Base-by-base conservation (phyloP, 1,284 basidiomycete genomes). In the Rhodotorula sp. region DNA sequence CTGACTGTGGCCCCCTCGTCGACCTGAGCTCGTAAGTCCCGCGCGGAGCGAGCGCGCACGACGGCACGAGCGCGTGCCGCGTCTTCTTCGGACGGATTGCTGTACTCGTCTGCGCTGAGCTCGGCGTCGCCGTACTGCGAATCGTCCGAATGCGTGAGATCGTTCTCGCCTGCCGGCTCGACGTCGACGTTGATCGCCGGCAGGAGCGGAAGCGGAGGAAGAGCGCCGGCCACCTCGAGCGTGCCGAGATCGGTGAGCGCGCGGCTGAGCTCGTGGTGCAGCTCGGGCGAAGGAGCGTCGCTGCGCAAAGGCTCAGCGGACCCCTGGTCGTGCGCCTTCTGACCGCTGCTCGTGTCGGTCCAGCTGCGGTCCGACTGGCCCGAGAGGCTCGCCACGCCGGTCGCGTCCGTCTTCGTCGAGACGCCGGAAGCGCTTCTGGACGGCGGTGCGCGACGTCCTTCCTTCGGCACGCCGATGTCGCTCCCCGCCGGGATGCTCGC, bases 121-220 rank as follows among this genome's bases (percentile, higher is more conserved):
- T 68, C 67, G 61, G 59, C 67, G 27, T 68, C 64, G 23, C 60
- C 58, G 34, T 62, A 49, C 23, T 68, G 55, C 49, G 66, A 68
- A 50, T 54, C 45, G 52, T 72, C 63, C 14, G 52, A 54, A 9
- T 63, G 57, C 46, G 41, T 54, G 3, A 57, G 17, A 25, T 53
- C 69, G 41, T 17, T 57, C 10, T 54, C 58, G 9, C 13, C 45
- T 4, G 23, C n/a, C 17, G 3, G 12, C 23, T 56, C 45, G 50
- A 49, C 45, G 41, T 23, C 27, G 27, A 50, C 45, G 25, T 57
- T n/a, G 46, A 46, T 42, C 21, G 46, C 45, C 10, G 63, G 63
- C 12, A 64, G 63, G 7, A 23, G 17, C 27, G 63, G 63, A 2
- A 65, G 55, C 25, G 23, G 4, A 12, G 52, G 53, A 2, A 48